phyloP scores from a whole-genome alignment of 495 filamentous ascomycete species.

The Podospora bellae-mahoneyi region DNA sequence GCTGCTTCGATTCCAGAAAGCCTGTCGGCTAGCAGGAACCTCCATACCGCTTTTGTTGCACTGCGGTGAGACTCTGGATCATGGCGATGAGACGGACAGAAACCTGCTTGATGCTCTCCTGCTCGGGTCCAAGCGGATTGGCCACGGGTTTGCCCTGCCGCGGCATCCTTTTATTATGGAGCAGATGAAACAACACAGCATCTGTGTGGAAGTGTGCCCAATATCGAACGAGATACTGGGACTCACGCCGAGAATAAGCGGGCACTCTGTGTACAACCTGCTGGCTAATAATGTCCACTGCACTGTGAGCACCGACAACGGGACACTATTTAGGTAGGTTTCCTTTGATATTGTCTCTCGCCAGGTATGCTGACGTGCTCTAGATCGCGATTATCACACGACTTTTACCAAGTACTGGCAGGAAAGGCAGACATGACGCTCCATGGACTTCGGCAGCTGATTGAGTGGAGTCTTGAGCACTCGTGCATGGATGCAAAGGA shows the following conservation, averaged over 20 bases:
- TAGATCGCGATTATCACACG: constrained; percentile 55
- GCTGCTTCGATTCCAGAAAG: constrained; percentile 77
- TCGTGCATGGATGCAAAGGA: constrained; percentile 43
- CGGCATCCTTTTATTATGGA: constrained; percentile 81
- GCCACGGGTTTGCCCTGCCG: constrained; percentile 86
- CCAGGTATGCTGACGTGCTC: neutral
- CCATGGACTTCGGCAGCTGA: constrained; percentile 52
- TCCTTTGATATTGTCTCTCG: neutral
- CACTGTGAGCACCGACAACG: constrained; percentile 54
- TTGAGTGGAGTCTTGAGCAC: constrained; percentile 53
- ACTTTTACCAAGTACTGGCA: constrained; percentile 55
- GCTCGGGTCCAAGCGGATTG: constrained; percentile 79
- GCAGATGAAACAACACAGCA: constrained; percentile 74
- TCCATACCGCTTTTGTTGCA: constrained; percentile 96
- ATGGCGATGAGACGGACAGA: constrained; percentile 70
- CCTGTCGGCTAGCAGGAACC: constrained; percentile 62
- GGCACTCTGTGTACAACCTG: constrained; percentile 49
- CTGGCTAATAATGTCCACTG: constrained; percentile 53
- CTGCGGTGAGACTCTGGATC: constrained; percentile 82
- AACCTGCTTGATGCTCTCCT: constrained; percentile 88
- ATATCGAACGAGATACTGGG: constrained; percentile 79
- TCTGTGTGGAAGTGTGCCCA: constrained; percentile 85
- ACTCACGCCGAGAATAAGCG: constrained; percentile 44
- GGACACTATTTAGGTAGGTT: constrained; percentile 51
- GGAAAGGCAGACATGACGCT: constrained; percentile 52